A percentile compares a stretch with the other conserved stretches of the same genome.
Evolutionary conservation across 805 yeast genomes (phyloP).

Genomic region (Starmera dryadoides): DNA sequence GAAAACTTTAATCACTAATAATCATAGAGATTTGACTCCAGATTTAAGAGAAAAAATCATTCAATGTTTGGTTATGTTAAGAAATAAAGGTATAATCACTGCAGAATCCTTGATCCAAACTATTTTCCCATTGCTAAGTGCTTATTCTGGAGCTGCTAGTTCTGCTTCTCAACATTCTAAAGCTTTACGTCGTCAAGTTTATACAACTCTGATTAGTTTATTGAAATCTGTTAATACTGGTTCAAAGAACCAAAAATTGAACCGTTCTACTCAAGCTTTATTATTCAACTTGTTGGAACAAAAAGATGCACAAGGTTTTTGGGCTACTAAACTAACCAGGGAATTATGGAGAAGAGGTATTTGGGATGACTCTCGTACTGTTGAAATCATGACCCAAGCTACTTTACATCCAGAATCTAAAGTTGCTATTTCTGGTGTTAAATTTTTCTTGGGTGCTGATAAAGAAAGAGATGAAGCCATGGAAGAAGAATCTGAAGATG

Average conservation of each 20-base stretch:
- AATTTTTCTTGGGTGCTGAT: slow-evolving; percentile 92
- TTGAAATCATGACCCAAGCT: slow-evolving; percentile 97
- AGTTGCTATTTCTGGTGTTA: slow-evolving; percentile 83
- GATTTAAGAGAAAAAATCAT: slow-evolving; percentile 88
- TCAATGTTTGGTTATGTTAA: slow-evolving; percentile 80
- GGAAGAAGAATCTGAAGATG: slow-evolving; percentile 59
- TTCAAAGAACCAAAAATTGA: slow-evolving; percentile 83
- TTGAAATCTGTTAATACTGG: slow-evolving; percentile 81
- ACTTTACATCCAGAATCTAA: slow-evolving; percentile 81
- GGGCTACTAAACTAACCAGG: slow-evolving; percentile 94
- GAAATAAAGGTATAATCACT: slow-evolving; percentile 74
- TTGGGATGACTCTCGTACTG: slow-evolving; percentile 96
- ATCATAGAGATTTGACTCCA: slow-evolving; percentile 77
- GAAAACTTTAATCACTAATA: slow-evolving; percentile 55
- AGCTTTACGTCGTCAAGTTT: slow-evolving; percentile 74
- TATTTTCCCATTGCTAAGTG: slow-evolving; percentile 75
- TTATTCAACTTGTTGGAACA: slow-evolving; percentile 80
- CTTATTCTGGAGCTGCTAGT: slow-evolving; percentile 47
- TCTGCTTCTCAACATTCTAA: slow-evolving; percentile 60
- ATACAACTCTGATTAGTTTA: slow-evolving; percentile 68
- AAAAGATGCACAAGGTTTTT: slow-evolving; percentile 76
- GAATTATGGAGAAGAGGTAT: slow-evolving; percentile 97
- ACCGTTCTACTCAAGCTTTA: slow-evolving; percentile 85
- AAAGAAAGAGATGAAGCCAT: slow-evolving; percentile 82
- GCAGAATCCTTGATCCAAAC: slow-evolving; percentile 82